Percentiles rank a stretch among this genome's conserved stretches.
Conservation (phyloP, 305 asterid species). For the Andrographis paniculata region DNA sequence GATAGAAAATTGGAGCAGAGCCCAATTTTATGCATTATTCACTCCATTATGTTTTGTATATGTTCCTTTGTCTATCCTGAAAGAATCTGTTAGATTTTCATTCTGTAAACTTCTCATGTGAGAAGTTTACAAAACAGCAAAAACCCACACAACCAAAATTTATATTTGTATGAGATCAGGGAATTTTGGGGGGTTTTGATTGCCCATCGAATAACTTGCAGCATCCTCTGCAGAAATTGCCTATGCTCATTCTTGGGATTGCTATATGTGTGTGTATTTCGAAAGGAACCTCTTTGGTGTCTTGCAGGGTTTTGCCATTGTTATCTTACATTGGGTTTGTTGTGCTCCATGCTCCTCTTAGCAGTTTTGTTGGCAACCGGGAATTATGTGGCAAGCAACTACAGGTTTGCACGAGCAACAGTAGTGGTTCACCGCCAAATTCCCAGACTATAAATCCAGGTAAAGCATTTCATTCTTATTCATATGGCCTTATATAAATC, state of each 20-base stretch:
- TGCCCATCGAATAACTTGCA: background rate
- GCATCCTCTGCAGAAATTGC: conserved; percentile 1
- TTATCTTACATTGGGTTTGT: background rate
- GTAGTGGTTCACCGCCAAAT: conserved; percentile 35
- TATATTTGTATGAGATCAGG: background rate
- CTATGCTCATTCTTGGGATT: conserved; percentile 5
- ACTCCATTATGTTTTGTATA: conserved; percentile 3
- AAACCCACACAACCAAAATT: conserved; percentile 7
- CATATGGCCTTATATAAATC: too few relatives aligned
- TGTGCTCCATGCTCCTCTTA: conserved; percentile 22
- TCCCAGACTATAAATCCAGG: conserved; percentile 49
- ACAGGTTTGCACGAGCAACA: conserved; percentile 43
- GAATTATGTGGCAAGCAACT: conserved; percentile 86
- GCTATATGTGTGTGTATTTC: too few relatives aligned
- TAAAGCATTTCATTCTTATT: conserved; percentile 19
- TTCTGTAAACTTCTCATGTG: too few relatives aligned
- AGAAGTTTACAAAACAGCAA: background rate
- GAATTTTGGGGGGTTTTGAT: background rate
- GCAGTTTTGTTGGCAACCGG: conserved; percentile 89
- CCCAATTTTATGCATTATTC: conserved; percentile 6
- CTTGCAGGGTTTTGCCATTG: conserved; percentile 1
- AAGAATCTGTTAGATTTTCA: background rate
- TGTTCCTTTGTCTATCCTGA: conserved; percentile 6
- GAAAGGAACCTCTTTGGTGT: too few relatives aligned
- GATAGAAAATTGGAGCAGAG: conserved; percentile 8